Conservation (phyloP, 805 yeast species). For the Barnettozyma sp. region DNA sequence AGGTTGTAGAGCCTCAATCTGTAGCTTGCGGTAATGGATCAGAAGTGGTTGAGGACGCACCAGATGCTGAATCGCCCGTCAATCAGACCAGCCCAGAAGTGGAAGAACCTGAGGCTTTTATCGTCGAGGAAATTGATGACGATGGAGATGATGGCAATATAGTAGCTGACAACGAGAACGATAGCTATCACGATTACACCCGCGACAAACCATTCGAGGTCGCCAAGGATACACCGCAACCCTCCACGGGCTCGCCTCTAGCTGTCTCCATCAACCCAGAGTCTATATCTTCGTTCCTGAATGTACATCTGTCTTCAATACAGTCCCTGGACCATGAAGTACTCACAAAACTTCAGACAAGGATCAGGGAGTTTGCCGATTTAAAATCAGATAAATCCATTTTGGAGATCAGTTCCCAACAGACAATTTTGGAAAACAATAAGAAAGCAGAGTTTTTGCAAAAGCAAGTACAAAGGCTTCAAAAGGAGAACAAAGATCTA, state of each 20-base stretch:
- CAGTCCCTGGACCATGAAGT: constrained; percentile 17
- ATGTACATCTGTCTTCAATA: constrained; percentile 24
- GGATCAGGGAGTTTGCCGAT: constrained; percentile 29
- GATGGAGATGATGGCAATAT: too few relatives aligned
- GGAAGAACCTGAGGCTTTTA: constrained; percentile 1
- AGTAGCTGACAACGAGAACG: too few relatives aligned
- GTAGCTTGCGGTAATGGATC: background rate
- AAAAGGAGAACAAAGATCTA: constrained; percentile 21
- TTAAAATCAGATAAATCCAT: constrained; percentile 33
- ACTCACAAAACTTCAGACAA: constrained; percentile 25
- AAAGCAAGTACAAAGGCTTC: constrained; percentile 22
- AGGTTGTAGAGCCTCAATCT: background rate
- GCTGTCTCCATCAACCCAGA: constrained; percentile 7
- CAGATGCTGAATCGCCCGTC: constrained; percentile 2
- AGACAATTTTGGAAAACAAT: constrained; percentile 28
- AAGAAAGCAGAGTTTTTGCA: constrained; percentile 30
- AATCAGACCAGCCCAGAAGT: background rate
- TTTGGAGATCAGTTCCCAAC: constrained; percentile 35
- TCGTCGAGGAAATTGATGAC: constrained; percentile 2
- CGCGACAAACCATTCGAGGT: constrained; percentile 10
- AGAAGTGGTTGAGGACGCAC: constrained; percentile 1
- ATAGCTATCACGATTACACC: too few relatives aligned
- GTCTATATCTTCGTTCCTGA: constrained; percentile 31
- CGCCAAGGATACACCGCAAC: constrained; percentile 11
- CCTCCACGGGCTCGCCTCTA: too few relatives aligned